Evolutionary conservation across 2,329 filamentous ascomycete species (phyloP), one percentile per base, ranked within the genome.

Genomic region (Tolypocladium capitatum): DNA sequence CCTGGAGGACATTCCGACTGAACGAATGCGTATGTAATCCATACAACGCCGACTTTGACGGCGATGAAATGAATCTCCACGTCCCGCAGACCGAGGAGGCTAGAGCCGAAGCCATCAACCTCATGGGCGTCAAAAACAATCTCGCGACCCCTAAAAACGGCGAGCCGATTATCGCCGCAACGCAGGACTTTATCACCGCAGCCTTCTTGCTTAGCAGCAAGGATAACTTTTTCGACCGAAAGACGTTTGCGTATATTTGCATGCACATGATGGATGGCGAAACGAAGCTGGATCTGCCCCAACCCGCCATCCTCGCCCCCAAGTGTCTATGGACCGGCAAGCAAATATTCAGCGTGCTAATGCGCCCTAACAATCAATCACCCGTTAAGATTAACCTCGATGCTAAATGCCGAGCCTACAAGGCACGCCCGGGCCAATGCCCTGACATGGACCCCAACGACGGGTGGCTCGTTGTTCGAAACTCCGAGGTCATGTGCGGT

Each of bases 51-150:
- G 92, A 98, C 77, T 98, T 98, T 56, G 92, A 98, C 59, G 92
- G 92, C 51, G 92, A 98, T 58, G 92, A 98, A 66, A 98, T 98
- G 92, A 98, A 98, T 58, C 69, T 98, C 43, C 92, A 98, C 67
- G 90, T 98, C 16, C 92, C 92, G 2, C 92, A 98, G 63, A 97
- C 92, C 0, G 92, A 98, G 68, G 92, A 98, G 66, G 91, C 92
- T 11, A 80, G 92, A 49, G 87, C 91, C 2, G 92, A 98, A 66
- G 92, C 92, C 1, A 94, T 94, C 58, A 89, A 91, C 55, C 71
- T 98, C 43, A 98, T 98, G 92, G 92, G 92, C 38, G 90, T 98
- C 48, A 95, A 96, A 68, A 82, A 97, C 72, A 98, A 98, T 63
- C 68, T 98, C 49, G 85, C 85, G 4, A 98, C 92, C 0, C 92